phyloP scores from a whole-genome alignment of 768 basidiomycete genomes.

The Lentinula raphanica region DNA sequence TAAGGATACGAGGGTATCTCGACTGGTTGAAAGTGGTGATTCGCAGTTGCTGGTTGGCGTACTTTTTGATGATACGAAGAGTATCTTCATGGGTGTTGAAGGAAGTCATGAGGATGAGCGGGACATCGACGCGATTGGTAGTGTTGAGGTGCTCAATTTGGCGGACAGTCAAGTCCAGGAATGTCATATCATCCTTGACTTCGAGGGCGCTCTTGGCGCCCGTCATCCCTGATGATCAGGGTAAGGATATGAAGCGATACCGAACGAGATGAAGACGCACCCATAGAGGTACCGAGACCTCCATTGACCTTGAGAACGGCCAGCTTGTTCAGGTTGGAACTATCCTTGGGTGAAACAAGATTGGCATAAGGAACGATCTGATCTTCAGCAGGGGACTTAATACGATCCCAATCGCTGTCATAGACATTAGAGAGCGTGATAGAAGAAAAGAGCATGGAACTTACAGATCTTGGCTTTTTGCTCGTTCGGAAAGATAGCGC shows the following conservation, averaged over 20 bases:
- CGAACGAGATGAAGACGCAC: slow-evolving; percentile 31
- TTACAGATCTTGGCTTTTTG: slow-evolving; percentile 82
- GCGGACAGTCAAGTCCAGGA: slow-evolving; percentile 89
- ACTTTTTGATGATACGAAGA: slow-evolving; percentile 94
- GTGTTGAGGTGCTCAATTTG: slow-evolving; percentile 97
- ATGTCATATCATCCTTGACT: slow-evolving; percentile 96
- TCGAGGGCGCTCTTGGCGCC: slow-evolving; percentile 92
- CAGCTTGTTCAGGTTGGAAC: slow-evolving; percentile 79
- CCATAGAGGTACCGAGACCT: slow-evolving; percentile 88
- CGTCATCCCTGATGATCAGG: slow-evolving; percentile 56
- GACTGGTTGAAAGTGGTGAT: slow-evolving; percentile 93
- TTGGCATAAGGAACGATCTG: slow-evolving; percentile 81
- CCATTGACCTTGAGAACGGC: slow-evolving; percentile 96
- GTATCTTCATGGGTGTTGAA: slow-evolving; percentile 97
- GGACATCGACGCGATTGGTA: slow-evolving; percentile 78
- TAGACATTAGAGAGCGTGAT: slow-evolving; percentile 6
- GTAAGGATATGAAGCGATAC: slow-evolving; percentile 5
- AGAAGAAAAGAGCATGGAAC: slow-evolving; percentile 20
- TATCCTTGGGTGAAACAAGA: slow-evolving; percentile 55
- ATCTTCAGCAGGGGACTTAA: slow-evolving; percentile 81
- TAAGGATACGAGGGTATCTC: slow-evolving; percentile 87
- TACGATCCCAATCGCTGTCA: slow-evolving; percentile 82
- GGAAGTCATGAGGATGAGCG: slow-evolving; percentile 98
- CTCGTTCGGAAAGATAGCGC: slow-evolving; percentile 86
- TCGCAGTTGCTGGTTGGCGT: slow-evolving; percentile 89